A percentile compares a stretch with the other conserved stretches of the same genome.
These are phyloP conservation scores for Botryotinia globosa DNA, from an alignment of 2,329 filamentous ascomycete species.

Conservation along the genomic window DNA sequence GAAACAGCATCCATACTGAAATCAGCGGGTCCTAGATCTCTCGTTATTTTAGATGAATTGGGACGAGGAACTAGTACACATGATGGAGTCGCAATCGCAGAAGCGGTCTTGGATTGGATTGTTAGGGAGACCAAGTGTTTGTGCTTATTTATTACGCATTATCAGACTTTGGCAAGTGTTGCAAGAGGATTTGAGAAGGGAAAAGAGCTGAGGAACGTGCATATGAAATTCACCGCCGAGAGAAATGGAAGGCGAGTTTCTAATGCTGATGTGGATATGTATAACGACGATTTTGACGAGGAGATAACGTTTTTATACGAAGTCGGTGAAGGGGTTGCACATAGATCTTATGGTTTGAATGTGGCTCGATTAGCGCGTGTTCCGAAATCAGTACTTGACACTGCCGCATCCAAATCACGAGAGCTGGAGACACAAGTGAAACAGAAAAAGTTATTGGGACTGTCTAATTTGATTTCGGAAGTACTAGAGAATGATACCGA, in stretches of 20 bases:
- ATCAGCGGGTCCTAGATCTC: constrained; percentile 75
- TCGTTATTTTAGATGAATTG: constrained; percentile 93
- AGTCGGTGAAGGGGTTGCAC: constrained; percentile 84
- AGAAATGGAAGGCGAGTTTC: constrained; percentile 26
- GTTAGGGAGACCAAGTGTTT: constrained; percentile 71
- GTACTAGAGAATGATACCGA: constrained; percentile 28
- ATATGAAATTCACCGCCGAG: constrained; percentile 76
- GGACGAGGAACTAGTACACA: constrained; percentile 92
- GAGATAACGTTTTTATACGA: constrained; percentile 95
- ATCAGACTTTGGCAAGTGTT: constrained; percentile 76
- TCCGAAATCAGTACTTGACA: constrained; percentile 71
- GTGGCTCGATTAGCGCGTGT: constrained; percentile 84
- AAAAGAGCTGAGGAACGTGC: constrained; percentile 74
- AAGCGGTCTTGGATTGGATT: constrained; percentile 83
- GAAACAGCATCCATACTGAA: constrained; percentile 92
- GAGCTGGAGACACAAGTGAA: constrained; percentile 75
- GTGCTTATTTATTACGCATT: constrained; percentile 96
- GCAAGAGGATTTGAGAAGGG: constrained; percentile 63
- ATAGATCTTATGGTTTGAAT: constrained; percentile 91
- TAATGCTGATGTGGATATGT: constrained; percentile 50
- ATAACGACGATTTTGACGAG: constrained; percentile 52
- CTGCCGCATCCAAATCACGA: constrained; percentile 74
- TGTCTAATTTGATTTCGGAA: constrained; percentile 33
- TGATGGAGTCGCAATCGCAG: constrained; percentile 92
- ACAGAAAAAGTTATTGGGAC: constrained; percentile 52